A percentile compares a stretch with the other conserved stretches of the same genome.
These are phyloP conservation scores for Baudoinia panamericana DNA, from an alignment of 495 filamentous ascomycete species.

Conservation along the genomic window DNA sequence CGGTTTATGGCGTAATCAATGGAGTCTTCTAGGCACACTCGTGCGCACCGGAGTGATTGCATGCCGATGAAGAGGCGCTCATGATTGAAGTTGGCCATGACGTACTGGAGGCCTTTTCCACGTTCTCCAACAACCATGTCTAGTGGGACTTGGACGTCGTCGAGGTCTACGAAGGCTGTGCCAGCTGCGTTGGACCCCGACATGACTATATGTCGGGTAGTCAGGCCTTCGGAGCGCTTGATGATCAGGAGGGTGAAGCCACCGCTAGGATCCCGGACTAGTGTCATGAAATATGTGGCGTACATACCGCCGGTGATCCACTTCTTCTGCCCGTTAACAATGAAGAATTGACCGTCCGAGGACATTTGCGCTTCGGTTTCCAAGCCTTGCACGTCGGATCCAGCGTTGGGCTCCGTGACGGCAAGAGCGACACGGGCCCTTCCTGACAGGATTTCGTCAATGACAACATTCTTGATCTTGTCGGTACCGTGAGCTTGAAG, in stretches of 20 bases:
- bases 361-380: constrained; percentile 87
- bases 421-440: constrained; percentile 91
- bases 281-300: constrained; percentile 88
- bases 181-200: constrained; percentile 91
- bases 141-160: constrained; percentile 96
- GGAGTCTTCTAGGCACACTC: constrained; percentile 92
- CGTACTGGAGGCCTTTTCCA: constrained; percentile 94
- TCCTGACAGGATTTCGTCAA: constrained; percentile 77
- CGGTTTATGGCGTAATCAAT: constrained; percentile 96
- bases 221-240: constrained; percentile 65
- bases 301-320: constrained; percentile 94
- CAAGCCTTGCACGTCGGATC: constrained; percentile 86
- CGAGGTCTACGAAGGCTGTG: constrained; percentile 93
- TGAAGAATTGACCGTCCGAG: constrained; percentile 93
- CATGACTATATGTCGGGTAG: constrained; percentile 91
- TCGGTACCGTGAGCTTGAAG: constrained; percentile 87
- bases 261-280: constrained; percentile 74
- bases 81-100: constrained; percentile 99
- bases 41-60: constrained; percentile 86
- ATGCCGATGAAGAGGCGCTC: constrained; percentile 97
- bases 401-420: constrained; percentile 66
- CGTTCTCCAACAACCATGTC: constrained; percentile 96
- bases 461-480: constrained; percentile 61
- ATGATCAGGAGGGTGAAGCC: constrained; percentile 80
- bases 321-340: constrained; percentile 99